These are phyloP conservation scores for Stachybotrys chlorohalonatus DNA, from an alignment of 2,329 filamentous ascomycete genomes.

Conservation along the genomic window DNA sequence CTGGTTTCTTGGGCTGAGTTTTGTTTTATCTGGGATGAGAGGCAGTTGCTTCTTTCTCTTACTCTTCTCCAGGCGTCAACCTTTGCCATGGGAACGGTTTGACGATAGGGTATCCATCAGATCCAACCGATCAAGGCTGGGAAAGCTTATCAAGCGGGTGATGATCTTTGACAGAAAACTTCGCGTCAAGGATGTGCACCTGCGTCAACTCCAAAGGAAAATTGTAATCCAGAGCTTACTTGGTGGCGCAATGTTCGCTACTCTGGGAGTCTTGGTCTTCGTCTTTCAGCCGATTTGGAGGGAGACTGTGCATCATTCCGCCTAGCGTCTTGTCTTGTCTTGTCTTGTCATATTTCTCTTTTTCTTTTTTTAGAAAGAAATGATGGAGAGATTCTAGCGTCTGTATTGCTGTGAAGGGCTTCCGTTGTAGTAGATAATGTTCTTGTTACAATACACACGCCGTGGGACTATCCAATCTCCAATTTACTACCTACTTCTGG, in stretches of 20 bases:
- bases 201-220: slow-evolving; percentile 32
- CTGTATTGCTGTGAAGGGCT: no score
- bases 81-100: slow-evolving; percentile 37
- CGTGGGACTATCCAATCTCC: no score
- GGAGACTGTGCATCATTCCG: background rate
- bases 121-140: slow-evolving; percentile 14
- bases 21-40: slow-evolving; percentile 33
- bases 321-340: no score
- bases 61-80: slow-evolving; percentile 34
- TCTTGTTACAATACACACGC: no score
- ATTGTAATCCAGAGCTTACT: slow-evolving; percentile 32
- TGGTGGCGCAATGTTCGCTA: slow-evolving; percentile 27
- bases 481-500: no score
- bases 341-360: no score
- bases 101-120: slow-evolving; percentile 23
- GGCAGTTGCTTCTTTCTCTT: slow-evolving; percentile 39
- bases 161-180: slow-evolving; percentile 40
- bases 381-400: no score
- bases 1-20: slow-evolving; percentile 33
- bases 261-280: slow-evolving; percentile 26
- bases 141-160: slow-evolving; percentile 22
- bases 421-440: no score
- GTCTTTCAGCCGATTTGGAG: slow-evolving; percentile 16
- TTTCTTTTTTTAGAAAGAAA: no score
- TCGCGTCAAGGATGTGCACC: slow-evolving; percentile 31